These are phyloP conservation scores for Acarospora socialis DNA, from an alignment of 2,329 filamentous ascomycete genomes.

Conservation along the genomic window DNA sequence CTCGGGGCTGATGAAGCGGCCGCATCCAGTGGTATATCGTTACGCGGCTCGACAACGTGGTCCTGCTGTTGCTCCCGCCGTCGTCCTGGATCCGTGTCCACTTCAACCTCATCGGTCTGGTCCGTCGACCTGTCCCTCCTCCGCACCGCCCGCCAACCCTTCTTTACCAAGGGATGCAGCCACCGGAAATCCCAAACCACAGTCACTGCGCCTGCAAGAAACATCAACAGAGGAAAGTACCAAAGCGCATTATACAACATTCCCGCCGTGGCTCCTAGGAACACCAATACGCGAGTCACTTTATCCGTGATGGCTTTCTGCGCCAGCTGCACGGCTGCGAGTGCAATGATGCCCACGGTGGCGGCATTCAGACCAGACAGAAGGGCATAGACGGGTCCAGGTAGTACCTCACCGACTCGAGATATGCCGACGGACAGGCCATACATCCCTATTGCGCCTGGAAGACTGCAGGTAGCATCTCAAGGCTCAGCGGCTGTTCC, in stretches of 20 bases:
- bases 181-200: slow-evolving; percentile 43
- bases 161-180: slow-evolving; percentile 29
- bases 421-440: slow-evolving; percentile 51
- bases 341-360: slow-evolving; percentile 56
- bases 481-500: too few relatives aligned
- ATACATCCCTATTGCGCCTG: slow-evolving; percentile 57
- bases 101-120: too few relatives aligned
- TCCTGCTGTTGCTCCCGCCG: too few relatives aligned
- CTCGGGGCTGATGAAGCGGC: too few relatives aligned
- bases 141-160: slow-evolving; percentile 13
- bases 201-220: slow-evolving; percentile 38
- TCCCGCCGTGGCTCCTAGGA: slow-evolving; percentile 48
- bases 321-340: slow-evolving; percentile 54
- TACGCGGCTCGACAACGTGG: too few relatives aligned
- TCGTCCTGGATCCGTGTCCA: too few relatives aligned
- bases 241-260: slow-evolving; percentile 58
- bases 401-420: slow-evolving; percentile 44
- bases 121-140: too few relatives aligned
- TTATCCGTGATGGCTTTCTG: slow-evolving; percentile 54
- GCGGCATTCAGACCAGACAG: slow-evolving; percentile 58
- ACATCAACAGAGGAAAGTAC: slow-evolving; percentile 58
- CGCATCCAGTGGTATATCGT: too few relatives aligned
- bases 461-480: slow-evolving; percentile 33
- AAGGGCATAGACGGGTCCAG: slow-evolving; percentile 50
- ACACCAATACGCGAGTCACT: slow-evolving; percentile 48